phyloP scores from a whole-genome alignment of 1,139 yeast genomes.

The Nadsonia starkeyi-henricii region DNA sequence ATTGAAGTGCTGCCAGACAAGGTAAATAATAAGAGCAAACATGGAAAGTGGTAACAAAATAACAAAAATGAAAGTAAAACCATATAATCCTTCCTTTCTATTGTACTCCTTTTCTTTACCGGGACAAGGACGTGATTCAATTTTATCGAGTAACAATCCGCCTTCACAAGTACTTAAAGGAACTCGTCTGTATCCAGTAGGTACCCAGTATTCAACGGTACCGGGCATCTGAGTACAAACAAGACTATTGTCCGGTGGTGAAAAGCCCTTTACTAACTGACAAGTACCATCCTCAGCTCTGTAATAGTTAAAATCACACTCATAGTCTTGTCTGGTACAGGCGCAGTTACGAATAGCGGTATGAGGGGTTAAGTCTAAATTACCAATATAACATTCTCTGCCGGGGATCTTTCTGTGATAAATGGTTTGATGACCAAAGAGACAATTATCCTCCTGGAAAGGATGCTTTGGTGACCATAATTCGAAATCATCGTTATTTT shows the following conservation, averaged over 20 bases:
- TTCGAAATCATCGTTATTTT: constrained; percentile 59
- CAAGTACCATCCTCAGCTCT: constrained; percentile 74
- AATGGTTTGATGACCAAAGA: constrained; percentile 78
- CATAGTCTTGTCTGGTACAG: constrained; percentile 80
- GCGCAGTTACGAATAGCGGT: constrained; percentile 53
- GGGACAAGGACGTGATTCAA: constrained; percentile 69
- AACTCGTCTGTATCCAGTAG: constrained; percentile 69
- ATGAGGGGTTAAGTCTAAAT: constrained; percentile 32
- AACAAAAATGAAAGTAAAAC: constrained; percentile 37
- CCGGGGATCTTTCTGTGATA: constrained; percentile 60
- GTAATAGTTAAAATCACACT: constrained; percentile 79
- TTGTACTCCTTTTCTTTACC: constrained; percentile 63
- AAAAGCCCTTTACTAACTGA: constrained; percentile 56
- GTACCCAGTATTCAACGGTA: constrained; percentile 53
- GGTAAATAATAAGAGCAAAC: constrained; percentile 46
- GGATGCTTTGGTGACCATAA: constrained; percentile 75
- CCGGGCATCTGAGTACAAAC: constrained; percentile 45
- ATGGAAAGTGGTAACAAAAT: constrained; percentile 44
- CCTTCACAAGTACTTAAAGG: constrained; percentile 66
- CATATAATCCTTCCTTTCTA: constrained; percentile 43
- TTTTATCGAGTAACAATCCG: constrained; percentile 53
- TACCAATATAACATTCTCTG: constrained; percentile 68
- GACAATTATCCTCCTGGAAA: constrained; percentile 41
- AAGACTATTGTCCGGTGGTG: constrained; percentile 51
- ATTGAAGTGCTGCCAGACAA: constrained; percentile 72